Base-by-base conservation (phyloP, 2,329 filamentous ascomycete genomes). In the Neurospora sp. region DNA sequence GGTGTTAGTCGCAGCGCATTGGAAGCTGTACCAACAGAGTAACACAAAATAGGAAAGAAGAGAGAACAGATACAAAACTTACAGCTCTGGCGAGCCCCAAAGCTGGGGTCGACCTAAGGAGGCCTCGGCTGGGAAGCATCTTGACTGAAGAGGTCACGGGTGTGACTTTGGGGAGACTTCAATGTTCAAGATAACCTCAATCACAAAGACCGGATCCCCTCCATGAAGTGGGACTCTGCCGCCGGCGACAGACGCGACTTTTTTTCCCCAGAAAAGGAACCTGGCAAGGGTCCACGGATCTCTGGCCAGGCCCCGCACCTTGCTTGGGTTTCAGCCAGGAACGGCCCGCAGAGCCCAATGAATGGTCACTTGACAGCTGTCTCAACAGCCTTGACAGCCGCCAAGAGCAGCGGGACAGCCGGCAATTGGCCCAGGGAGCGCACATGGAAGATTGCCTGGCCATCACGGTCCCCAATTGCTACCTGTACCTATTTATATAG, bases 41-140 rank as follows among this genome's bases (percentile, higher is more conserved):
- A 8, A 3, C 37, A 57, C 66, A 65, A 28, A 15, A 15, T 4
- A 5, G 74, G 66, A 74, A 74, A 75, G 74, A 74, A 68, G 4
- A 28, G 52, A 36, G 15, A 19, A 46, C 6, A 11, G 43, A 43
- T 3, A 6, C 19, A 46, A 15, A 11, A 75, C 75, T 73, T 77
- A 82, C 78, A 76, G 77, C 73, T 73, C 75, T 77, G 76, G 80
- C 77, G 75, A 82, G 75, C 75, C 79, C 80, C 73, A 83, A 77
- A 73, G 82, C 79, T 68, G 82, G 81, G 76, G 79, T 78, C 70
- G 82, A 80, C 79, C 81, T 83, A 72, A 82, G 80, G 69, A 87
- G 75, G 74, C 85, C 83, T 82, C 83, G 83, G 74, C 84, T 84
- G 76, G 84, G 83, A 77, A 88, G 80, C 86, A 89, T 89, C 67